phyloP scores from a whole-genome alignment of 192 early-diverging fungal species.

The Gryganskiella cystojenkinii region DNA sequence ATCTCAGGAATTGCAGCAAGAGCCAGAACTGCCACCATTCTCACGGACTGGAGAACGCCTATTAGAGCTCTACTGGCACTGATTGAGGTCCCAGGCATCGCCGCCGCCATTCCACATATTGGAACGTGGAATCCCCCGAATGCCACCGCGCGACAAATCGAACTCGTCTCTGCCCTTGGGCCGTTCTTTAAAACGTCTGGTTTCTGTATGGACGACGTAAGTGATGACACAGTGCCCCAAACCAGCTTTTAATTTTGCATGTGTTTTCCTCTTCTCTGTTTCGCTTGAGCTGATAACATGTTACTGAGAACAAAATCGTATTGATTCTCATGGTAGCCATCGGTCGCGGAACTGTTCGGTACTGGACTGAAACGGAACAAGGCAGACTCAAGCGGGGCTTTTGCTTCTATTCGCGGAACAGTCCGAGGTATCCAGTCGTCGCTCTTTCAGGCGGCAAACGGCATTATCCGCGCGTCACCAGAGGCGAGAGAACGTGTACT shows the following conservation, averaged over 20 bases:
- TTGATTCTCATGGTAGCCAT: conserved; percentile 42
- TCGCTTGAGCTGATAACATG: not conserved
- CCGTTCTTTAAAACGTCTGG: conserved; percentile 72
- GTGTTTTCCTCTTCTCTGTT: not conserved
- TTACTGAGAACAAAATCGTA: not conserved
- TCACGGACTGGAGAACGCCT: conserved; percentile 46
- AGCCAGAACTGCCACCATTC: conserved; percentile 26
- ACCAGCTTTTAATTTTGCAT: too few relatives aligned
- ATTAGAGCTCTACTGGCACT: conserved; percentile 43
- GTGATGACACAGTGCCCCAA: not conserved
- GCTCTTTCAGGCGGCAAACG: conserved; percentile 63
- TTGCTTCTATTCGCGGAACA: conserved; percentile 67
- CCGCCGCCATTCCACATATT: conserved; percentile 60
- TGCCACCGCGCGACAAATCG: conserved; percentile 63
- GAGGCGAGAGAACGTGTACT: conserved; percentile 69
- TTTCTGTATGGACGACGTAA: conserved; percentile 62
- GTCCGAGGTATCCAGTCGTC: conserved; percentile 65
- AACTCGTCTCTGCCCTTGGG: conserved; percentile 76
- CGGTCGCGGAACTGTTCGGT: conserved; percentile 56
- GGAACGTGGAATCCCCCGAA: conserved; percentile 68
- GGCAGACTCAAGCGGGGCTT: conserved; percentile 63
- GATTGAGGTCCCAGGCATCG: conserved; percentile 62
- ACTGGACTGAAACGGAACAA: conserved; percentile 65
- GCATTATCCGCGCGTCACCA: conserved; percentile 74
- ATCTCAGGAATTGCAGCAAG: conserved; percentile 60